Conservation (phyloP, 139 green algal genomes). For the Edaphochlamys debaryana region DNA sequence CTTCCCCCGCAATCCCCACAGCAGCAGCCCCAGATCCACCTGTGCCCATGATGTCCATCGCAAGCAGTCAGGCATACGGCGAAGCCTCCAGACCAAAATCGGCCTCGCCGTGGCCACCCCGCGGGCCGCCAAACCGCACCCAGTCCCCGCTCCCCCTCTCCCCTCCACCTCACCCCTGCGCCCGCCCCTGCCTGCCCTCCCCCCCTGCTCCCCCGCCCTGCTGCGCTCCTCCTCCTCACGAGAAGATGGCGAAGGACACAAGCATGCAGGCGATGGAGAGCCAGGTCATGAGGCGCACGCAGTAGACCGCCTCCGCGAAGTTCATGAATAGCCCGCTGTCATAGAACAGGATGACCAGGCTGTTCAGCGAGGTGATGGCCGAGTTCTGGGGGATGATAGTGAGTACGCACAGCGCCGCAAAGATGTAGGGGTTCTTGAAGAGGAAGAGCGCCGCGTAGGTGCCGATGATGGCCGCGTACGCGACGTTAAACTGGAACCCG, state of each 20-base stretch:
- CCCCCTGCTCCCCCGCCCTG: too few species aligned
- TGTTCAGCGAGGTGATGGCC: constrained; percentile 72
- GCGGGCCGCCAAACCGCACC: too few species aligned
- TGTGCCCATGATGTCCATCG: too few species aligned
- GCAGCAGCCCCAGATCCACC: too few species aligned
- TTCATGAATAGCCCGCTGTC: constrained; percentile 74
- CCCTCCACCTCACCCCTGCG: too few species aligned
- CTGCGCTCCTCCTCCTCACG: too few species aligned
- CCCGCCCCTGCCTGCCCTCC: too few species aligned
- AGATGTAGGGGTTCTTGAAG: constrained; percentile 72
- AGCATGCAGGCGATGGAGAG: constrained; percentile 64
- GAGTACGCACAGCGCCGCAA: constrained; percentile 60
- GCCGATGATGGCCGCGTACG: constrained; percentile 45
- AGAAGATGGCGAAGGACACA: constrained; percentile 54
- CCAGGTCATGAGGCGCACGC: constrained; percentile 70
- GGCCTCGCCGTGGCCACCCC: too few species aligned
- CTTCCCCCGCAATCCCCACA: too few species aligned
- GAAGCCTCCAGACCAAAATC: too few species aligned
- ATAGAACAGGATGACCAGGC: constrained; percentile 69
- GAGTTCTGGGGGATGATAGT: constrained; percentile 74
- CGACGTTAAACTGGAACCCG: constrained; percentile 45
- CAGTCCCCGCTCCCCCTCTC: too few species aligned
- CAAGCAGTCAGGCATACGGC: too few species aligned
- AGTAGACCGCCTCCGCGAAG: constrained; percentile 73
- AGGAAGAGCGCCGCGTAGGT: constrained; percentile 52